Conservation (phyloP, 306 rosid genomes). For the Datisca glomerata region DNA sequence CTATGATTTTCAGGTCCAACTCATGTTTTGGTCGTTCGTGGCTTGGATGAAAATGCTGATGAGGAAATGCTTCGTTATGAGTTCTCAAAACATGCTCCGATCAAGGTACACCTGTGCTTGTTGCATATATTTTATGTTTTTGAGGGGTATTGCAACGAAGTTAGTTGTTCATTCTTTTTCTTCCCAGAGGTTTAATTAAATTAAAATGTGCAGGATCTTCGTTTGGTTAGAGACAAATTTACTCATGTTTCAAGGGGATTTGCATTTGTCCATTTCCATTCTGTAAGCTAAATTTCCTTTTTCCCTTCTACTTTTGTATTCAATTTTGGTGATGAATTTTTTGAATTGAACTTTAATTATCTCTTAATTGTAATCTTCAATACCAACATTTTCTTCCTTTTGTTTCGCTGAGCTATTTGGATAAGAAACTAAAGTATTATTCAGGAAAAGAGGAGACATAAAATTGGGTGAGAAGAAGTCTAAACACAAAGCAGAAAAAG, state of each 20-base stretch:
- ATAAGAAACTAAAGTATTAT: too few relatives aligned
- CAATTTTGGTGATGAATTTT: too few relatives aligned
- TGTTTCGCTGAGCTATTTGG: too few relatives aligned
- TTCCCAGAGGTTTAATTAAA: conserved; percentile 8
- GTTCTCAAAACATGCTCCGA: conserved; percentile 93
- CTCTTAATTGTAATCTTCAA: too few relatives aligned
- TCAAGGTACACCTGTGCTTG: conserved; percentile 44
- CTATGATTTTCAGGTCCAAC: conserved; percentile 64
- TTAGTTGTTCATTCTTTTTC: not conserved
- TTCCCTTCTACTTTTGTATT: too few relatives aligned
- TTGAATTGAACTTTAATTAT: too few relatives aligned
- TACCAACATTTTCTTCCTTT: too few relatives aligned
- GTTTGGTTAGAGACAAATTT: conserved; percentile 93
- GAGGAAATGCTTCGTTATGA: conserved; percentile 99
- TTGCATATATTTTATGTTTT: too few relatives aligned
- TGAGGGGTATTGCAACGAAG: not conserved
- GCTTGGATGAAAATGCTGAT: conserved; percentile 98
- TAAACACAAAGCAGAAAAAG: too few relatives aligned
- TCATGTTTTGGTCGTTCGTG: conserved; percentile 97
- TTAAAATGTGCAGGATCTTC: conserved; percentile 70
- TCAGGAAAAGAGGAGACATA: too few relatives aligned
- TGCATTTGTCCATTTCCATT: conserved; percentile 92
- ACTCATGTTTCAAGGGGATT: conserved; percentile 98
- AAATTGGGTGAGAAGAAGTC: too few relatives aligned
- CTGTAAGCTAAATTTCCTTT: conserved; percentile 41